phyloP scores from a whole-genome alignment of 1,284 basidiomycete species.

The Ustilago hordei region DNA sequence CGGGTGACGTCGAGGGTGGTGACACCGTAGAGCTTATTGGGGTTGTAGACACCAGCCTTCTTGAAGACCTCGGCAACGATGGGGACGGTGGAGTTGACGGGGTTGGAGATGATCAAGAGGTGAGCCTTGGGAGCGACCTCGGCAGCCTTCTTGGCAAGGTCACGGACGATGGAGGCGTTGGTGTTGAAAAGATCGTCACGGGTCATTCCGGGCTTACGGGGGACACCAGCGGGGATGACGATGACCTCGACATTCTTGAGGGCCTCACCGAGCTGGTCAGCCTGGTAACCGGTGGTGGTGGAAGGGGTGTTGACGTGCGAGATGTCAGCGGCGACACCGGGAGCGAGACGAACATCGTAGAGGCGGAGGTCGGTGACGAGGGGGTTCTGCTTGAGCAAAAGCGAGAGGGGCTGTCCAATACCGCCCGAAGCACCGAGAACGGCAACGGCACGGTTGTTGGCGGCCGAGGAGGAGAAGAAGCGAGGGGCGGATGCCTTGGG shows the following conservation, averaged over 20 bases:
- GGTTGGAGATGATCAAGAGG: constrained; percentile 91
- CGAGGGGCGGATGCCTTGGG: constrained; percentile 69
- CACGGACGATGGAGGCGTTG: constrained; percentile 94
- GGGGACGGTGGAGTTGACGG: constrained; percentile 87
- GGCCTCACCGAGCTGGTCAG: constrained; percentile 82
- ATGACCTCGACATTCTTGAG: constrained; percentile 88
- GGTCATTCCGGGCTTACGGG: constrained; percentile 77
- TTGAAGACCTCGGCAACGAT: constrained; percentile 93
- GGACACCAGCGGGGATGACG: constrained; percentile 90
- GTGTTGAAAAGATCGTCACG: constrained; percentile 99
- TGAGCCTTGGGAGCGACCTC: constrained; percentile 89
- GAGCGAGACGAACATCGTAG: constrained; percentile 67
- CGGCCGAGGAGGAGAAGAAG: constrained; percentile 81
- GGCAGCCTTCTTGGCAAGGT: constrained; percentile 88
- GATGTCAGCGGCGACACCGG: constrained; percentile 72
- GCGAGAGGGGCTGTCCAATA: constrained; percentile 85
- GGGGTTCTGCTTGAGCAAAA: constrained; percentile 87
- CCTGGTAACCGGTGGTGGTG: constrained; percentile 82
- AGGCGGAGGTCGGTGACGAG: constrained; percentile 77
- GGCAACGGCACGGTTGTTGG: constrained; percentile 82
- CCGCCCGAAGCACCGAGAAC: constrained; percentile 86
- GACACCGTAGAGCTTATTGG: constrained; percentile 78
- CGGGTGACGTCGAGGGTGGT: constrained; percentile 98
- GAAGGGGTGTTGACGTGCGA: constrained; percentile 88
- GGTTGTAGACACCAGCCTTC: constrained; percentile 94